These are phyloP conservation scores for Amyloporia xantha DNA, from an alignment of 768 basidiomycete species.

Conservation along the genomic window DNA sequence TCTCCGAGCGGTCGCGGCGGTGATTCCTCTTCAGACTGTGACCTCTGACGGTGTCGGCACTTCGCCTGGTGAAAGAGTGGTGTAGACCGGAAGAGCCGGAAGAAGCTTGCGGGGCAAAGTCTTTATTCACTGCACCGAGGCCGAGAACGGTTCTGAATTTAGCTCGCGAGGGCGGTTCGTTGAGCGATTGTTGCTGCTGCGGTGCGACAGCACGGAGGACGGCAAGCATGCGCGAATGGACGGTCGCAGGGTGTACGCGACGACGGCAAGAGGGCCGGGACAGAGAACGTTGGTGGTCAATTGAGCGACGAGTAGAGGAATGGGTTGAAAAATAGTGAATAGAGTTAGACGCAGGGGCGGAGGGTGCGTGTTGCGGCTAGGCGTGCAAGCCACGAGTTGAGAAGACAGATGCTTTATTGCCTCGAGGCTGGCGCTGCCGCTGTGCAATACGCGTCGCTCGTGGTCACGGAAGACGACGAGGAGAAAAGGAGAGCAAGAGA, in stretches of 20 bases:
- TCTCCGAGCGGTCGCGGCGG: slow-evolving; percentile 28
- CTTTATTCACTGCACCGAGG: slow-evolving; percentile 29
- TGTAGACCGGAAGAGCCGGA: slow-evolving; percentile 23
- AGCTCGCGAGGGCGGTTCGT: slow-evolving; percentile 32
- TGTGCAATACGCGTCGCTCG: not conserved
- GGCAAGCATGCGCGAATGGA: slow-evolving; percentile 38
- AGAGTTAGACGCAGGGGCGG: slow-evolving; percentile 20
- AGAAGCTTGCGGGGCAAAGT: slow-evolving; percentile 15
- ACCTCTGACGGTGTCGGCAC: slow-evolving; percentile 37
- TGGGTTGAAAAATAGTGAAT: slow-evolving; percentile 17
- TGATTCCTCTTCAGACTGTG: slow-evolving; percentile 30
- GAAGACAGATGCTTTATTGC: slow-evolving; percentile 10
- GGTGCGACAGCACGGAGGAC: slow-evolving; percentile 27
- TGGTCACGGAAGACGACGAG: not conserved
- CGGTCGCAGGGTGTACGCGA: slow-evolving; percentile 19
- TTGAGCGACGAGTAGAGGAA: slow-evolving; percentile 19
- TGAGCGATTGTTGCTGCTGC: slow-evolving; percentile 20
- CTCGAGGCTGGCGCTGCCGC: slow-evolving; percentile 5
- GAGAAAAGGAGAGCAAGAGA: not conserved
- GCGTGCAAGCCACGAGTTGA: slow-evolving; percentile 34
- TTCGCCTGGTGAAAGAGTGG: slow-evolving; percentile 31
- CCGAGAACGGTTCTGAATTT: slow-evolving; percentile 45
- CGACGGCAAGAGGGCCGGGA: slow-evolving; percentile 17
- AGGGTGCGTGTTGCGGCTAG: slow-evolving; percentile 24
- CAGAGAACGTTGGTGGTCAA: slow-evolving; percentile 13